These are phyloP conservation scores for Cylindrotheca closterium DNA, from an alignment of 108 stramenopile species.

Conservation along the genomic window DNA sequence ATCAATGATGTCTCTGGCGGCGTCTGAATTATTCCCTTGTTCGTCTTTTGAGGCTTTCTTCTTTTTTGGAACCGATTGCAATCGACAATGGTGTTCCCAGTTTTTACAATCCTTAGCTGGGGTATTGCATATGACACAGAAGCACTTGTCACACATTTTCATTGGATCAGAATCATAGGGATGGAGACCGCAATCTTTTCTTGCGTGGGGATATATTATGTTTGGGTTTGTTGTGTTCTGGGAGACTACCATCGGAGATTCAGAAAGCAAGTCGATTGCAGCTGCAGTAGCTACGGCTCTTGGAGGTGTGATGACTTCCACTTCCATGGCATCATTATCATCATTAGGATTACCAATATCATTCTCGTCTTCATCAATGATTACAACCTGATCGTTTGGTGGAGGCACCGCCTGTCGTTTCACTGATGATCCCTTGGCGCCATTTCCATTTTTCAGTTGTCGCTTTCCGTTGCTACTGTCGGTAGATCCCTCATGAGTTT, in stretches of 20 bases:
- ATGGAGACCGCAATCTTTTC: constrained; percentile 45
- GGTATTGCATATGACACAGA: constrained; percentile 61
- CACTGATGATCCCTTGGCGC: no score
- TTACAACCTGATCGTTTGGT: no score
- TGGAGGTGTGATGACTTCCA: background rate
- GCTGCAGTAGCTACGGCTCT: background rate
- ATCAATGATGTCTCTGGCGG: background rate
- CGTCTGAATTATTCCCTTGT: constrained; percentile 8
- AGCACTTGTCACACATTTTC: constrained; percentile 64
- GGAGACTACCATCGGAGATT: constrained; percentile 19
- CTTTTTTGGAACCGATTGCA: no score
- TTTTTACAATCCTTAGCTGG: constrained; percentile 37
- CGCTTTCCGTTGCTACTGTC: no score
- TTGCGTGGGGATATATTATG: constrained; percentile 57
- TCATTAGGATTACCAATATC: background rate
- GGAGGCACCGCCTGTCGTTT: no score
- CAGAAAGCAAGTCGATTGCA: background rate
- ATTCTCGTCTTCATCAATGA: no score
- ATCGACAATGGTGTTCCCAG: constrained; percentile 46
- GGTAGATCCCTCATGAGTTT: no score
- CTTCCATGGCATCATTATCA: background rate
- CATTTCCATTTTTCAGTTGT: no score
- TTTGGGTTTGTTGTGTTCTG: constrained; percentile 54
- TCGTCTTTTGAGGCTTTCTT: no score
- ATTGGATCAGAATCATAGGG: constrained; percentile 20